Conservation (phyloP, 169 alveolate genomes). For the Besnoitia besnoiti region DNA sequence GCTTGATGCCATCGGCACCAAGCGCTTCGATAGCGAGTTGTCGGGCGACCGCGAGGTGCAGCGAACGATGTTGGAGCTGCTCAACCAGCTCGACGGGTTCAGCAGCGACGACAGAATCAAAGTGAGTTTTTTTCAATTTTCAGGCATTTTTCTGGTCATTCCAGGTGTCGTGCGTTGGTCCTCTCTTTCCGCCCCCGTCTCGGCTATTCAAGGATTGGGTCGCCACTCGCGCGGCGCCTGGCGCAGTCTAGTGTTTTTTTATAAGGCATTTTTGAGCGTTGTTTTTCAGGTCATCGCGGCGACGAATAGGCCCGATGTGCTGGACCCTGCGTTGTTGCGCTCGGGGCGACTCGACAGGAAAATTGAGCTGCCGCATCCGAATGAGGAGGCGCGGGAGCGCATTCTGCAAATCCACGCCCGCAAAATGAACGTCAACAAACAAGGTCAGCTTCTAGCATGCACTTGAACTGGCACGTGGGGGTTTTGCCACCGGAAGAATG, state of each 20-base stretch:
- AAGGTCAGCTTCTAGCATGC: constrained; percentile 65
- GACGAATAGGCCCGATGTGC: constrained; percentile 98
- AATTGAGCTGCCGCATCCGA: constrained; percentile 99
- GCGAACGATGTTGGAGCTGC: constrained; percentile 98
- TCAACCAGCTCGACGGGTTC: constrained; percentile 96
- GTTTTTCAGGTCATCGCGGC: constrained; percentile 93
- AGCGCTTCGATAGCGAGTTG: constrained; percentile 88
- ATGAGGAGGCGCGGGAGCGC: constrained; percentile 95
- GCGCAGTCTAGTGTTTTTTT: no score
- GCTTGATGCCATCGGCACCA: constrained; percentile 97
- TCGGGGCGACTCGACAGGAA: constrained; percentile 99
- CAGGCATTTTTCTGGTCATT: no score
- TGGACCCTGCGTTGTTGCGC: constrained; percentile 98
- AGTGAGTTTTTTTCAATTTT: constrained; percentile 58
- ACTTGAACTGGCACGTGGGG: not conserved
- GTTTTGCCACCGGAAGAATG: not conserved
- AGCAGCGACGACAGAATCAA: constrained; percentile 91
- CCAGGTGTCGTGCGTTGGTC: no score
- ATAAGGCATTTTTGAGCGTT: no score
- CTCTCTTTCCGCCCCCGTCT: no score
- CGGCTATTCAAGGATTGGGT: no score
- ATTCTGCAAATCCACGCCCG: constrained; percentile 98
- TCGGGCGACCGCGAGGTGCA: constrained; percentile 99
- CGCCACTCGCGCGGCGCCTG: no score
- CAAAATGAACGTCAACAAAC: constrained; percentile 97